Base-by-base conservation (phyloP, 2,329 filamentous ascomycete genomes). In the Escovopsis sp. region DNA sequence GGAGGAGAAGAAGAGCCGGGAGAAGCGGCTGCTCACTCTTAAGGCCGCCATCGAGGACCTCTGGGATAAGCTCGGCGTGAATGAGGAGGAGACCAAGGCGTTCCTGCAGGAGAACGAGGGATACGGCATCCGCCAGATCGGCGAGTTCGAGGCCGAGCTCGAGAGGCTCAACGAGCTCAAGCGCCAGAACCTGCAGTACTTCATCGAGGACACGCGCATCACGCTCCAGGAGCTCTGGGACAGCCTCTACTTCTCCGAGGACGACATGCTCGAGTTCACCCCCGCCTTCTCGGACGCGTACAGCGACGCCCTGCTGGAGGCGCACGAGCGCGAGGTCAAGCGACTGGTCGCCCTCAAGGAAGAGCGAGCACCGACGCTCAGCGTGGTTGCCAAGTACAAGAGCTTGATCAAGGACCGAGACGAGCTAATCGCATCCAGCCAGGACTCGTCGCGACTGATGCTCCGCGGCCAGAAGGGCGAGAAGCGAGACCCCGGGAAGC, bases 231-330 rank as follows among this genome's bases (percentile, higher is more conserved):
- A 93, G 56, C 75, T 98, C 1, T 98, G 93, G 91, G 91, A 98
- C 57, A 72, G 77, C 0, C 67, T 98, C 2, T 96, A 91, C 66
- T 88, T 93, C 57, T 94, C 85, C 0, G 91, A 98, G 58, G 91
- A 98, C 55, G 91, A 98, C 65, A 96, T 96, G 88, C 76, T 96
- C 44, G 88, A 95, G 51, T 98, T 98, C 53, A 91, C 88, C 0
- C 91, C 93, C 0, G 91, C 88, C 36, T 96, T 96, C 59, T 94
- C 87, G 10, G 91, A 96, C 57, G 89, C 95, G 18, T 95, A 93
- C 64, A 95, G 87, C 53, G 91, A 98, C 59, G 91, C 91, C 4
- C 73, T 98, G 9, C 75, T 98, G 0, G 88, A 94, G 50, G 88
- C 91, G 0, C 93, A 98, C 55, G 91, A 98, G 66, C 80, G 82